A percentile compares a stretch with the other conserved stretches of the same genome.
These are phyloP conservation scores for peach (Prunus persica) DNA, from an alignment of 306 rosid species.

Conservation along the genomic window Prunus_persica_NCBIv2 NC_034016.1:15076501-15077000, in stretches of 20 bases:
- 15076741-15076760: constrained; percentile 52
- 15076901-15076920: constrained; percentile 30
- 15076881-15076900: constrained; percentile 54
- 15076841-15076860: constrained; percentile 12
- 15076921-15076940: constrained; percentile 27
- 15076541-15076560: constrained; percentile 47
- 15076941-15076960: constrained; percentile 29
- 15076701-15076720: constrained; percentile 74
- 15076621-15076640: constrained; percentile 28
- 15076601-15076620: constrained; percentile 20
- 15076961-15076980: constrained; percentile 29
- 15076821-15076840: neutral
- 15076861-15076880: constrained; percentile 19
- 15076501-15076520: constrained; percentile 14
- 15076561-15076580: constrained; percentile 30
- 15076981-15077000: constrained; percentile 56
- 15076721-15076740: constrained; percentile 45
- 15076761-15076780: constrained; percentile 49
- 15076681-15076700: constrained; percentile 42
- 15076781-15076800: constrained; percentile 42
- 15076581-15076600: constrained; percentile 40
- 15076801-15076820: constrained; percentile 25
- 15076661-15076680: constrained; percentile 26
- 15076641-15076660: constrained; percentile 28
- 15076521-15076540: constrained; percentile 33